phyloP scores from a whole-genome alignment of 176 grass and related monocot species.

The Zoysia japonica region DNA sequence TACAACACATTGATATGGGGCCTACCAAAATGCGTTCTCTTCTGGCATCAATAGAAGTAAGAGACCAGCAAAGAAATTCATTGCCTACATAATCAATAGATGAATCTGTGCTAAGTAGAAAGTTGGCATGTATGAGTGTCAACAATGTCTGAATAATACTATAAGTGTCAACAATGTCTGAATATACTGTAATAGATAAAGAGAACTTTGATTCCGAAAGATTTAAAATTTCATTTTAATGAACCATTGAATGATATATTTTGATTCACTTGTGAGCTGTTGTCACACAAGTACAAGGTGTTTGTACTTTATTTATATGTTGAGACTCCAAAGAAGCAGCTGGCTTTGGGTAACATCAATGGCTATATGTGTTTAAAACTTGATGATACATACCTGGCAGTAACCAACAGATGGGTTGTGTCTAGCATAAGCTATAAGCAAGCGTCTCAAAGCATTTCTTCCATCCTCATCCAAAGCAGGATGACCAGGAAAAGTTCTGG shows the following conservation, averaged over 20 bases:
- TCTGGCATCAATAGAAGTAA: constrained; percentile 96
- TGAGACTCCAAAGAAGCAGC: constrained; percentile 25
- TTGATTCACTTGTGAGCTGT: no score
- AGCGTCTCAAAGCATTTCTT: constrained; percentile 95
- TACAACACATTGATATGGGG: constrained; percentile 22
- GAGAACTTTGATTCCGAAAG: constrained; percentile 10
- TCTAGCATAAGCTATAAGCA: constrained; percentile 93
- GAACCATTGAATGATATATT: background rate
- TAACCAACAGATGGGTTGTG: constrained; percentile 99
- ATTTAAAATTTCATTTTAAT: constrained; percentile 2
- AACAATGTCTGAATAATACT: background rate
- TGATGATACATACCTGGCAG: constrained; percentile 73
- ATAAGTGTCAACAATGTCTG: no score
- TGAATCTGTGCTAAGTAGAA: constrained; percentile 33
- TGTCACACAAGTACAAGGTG: no score
- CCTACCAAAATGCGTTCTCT: constrained; percentile 99
- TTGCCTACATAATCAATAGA: constrained; percentile 64
- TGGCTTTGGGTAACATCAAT: constrained; percentile 18
- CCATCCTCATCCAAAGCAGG: constrained; percentile 90
- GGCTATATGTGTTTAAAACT: background rate
- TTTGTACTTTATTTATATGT: background rate
- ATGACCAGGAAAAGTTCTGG: constrained; percentile 98
- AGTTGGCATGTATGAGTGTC: constrained; percentile 14
- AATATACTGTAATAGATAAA: background rate
- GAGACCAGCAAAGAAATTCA: constrained; percentile 99